Evolutionary conservation across 371 early-diverging fungal species (phyloP), one percentile per base, ranked within the genome.

Genomic region (Mucor piriformis): DNA sequence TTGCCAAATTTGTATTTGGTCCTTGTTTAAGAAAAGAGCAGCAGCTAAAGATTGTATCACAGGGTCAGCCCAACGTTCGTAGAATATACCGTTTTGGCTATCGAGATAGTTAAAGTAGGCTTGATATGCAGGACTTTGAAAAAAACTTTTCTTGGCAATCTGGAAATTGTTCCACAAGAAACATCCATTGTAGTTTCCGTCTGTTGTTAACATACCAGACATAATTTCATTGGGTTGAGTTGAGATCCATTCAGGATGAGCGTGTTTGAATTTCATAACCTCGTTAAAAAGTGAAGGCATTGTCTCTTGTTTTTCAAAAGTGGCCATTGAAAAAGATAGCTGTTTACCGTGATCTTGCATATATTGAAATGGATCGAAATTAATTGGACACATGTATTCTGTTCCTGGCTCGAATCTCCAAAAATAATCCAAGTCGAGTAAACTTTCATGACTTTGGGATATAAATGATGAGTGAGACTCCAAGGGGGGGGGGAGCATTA

Each of bases 371-470:
- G 92, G 92, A 73, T 95, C 95, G 57, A 87, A 87, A 43, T 81
- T 83, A 50, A 95, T 89, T n/a, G 89, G 83, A 70, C 95, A 95
- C 48, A 75, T 79, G 66, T 89, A 92, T 54, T 79, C 59, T 15
- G 91, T 89, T 18, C 84, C 91, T 7, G 95, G 94, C 72, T 95
- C 95, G 10, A 95, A 77, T 6, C 95, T 67, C 96, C 96, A 95
- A 63, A 94, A 95, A 61, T 83, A 95, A 46, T 92, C 88, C 35
- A 54, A 20, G 3, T 54, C 16, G 10, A 23, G 21, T 11, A 61
- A 44, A 37, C 29, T 13, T 29, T 21, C n/a, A 37, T 48, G 55
- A 20, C 57, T 57, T 32, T 2, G 12, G 20, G 10, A 34, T n/a
- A 34, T 3, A 34, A 34, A 34, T 34, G n/a, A n/a, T n/a, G n/a